A percentile compares a stretch with the other conserved stretches of the same genome.
Evolutionary conservation across 495 filamentous ascomycete species (phyloP).

Genomic region (Neurospora pannonica): DNA sequence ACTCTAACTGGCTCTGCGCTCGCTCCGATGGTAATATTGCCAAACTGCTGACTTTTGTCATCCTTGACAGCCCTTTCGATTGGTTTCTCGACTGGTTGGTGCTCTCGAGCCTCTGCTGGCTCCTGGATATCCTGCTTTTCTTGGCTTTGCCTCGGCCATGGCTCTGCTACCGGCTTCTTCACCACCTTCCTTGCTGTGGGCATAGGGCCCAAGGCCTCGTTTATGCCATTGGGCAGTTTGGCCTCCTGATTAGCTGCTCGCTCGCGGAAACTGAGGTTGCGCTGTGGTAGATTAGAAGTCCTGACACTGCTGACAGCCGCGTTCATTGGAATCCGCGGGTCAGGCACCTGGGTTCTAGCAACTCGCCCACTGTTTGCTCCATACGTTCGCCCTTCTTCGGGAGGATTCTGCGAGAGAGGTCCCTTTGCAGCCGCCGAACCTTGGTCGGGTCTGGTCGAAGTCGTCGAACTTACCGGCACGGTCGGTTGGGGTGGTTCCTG

Average conservation of each 20-base stretch:
- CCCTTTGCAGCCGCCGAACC: constrained; percentile 10
- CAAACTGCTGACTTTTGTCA: neutral
- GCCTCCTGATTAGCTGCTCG: constrained; percentile 31
- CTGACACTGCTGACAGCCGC: constrained; percentile 12
- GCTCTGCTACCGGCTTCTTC: neutral
- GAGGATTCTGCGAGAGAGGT: constrained; percentile 27
- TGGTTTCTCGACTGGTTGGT: neutral
- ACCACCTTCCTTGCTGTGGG: neutral
- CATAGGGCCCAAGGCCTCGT: constrained; percentile 5
- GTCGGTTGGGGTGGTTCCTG: neutral
- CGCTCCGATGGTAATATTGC: neutral
- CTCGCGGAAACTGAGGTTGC: constrained; percentile 43
- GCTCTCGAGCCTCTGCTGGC: neutral
- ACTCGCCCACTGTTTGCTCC: constrained; percentile 14
- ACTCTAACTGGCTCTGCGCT: neutral
- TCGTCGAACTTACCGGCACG: constrained; percentile 6
- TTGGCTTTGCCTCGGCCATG: neutral
- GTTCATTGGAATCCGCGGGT: constrained; percentile 18
- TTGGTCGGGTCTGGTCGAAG: constrained; percentile 12
- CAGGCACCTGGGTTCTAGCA: constrained; percentile 17
- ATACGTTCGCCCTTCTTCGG: constrained; percentile 24
- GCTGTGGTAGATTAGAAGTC: constrained; percentile 27
- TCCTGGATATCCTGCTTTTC: neutral
- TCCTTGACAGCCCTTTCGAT: neutral
- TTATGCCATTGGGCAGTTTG: constrained; percentile 18